Conservation (phyloP, 2,329 filamentous ascomycete species). For the Penicillium sp. region DNA sequence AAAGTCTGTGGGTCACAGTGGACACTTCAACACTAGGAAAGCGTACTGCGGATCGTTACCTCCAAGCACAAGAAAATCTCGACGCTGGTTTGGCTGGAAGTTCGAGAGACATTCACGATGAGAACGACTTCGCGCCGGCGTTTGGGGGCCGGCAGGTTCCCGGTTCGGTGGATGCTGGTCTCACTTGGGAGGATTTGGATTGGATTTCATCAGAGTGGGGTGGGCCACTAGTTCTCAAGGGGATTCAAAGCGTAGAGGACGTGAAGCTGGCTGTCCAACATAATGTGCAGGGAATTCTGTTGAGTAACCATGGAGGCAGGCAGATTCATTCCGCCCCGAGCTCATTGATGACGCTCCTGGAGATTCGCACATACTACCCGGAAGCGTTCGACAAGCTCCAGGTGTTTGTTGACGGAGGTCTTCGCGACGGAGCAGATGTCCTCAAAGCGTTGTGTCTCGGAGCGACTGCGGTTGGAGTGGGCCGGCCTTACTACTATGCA, state of each 20-base stretch:
- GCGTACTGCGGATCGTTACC: constrained; percentile 17
- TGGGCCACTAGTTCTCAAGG: constrained; percentile 16
- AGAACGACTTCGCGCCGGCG: constrained; percentile 15
- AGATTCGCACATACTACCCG: constrained; percentile 50
- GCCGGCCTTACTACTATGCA: constrained; percentile 28
- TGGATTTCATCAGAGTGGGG: constrained; percentile 6
- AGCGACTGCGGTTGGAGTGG: constrained; percentile 52
- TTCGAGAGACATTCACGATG: constrained; percentile 1
- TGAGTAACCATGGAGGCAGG: constrained; percentile 57
- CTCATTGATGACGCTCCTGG: constrained; percentile 49
- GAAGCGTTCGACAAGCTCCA: constrained; percentile 49
- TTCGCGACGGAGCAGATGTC: constrained; percentile 52
- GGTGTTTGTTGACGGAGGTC: constrained; percentile 53
- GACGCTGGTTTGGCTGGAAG: constrained; percentile 2
- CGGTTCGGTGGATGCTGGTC: constrained; percentile 15
- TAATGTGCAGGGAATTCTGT: constrained; percentile 45
- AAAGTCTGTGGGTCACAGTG: constrained; percentile 20
- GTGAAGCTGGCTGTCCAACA: constrained; percentile 17
- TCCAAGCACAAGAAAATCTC: constrained; percentile 17
- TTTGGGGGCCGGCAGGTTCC: constrained; percentile 18
- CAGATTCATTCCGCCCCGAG: constrained; percentile 50
- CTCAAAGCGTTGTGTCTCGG: constrained; percentile 54
- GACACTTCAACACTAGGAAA: constrained; percentile 18
- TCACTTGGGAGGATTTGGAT: constrained; percentile 8
- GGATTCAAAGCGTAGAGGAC: constrained; percentile 18